phyloP scores from a whole-genome alignment of 345 rosid genomes.

The Schrenkiella parvula region DNA sequence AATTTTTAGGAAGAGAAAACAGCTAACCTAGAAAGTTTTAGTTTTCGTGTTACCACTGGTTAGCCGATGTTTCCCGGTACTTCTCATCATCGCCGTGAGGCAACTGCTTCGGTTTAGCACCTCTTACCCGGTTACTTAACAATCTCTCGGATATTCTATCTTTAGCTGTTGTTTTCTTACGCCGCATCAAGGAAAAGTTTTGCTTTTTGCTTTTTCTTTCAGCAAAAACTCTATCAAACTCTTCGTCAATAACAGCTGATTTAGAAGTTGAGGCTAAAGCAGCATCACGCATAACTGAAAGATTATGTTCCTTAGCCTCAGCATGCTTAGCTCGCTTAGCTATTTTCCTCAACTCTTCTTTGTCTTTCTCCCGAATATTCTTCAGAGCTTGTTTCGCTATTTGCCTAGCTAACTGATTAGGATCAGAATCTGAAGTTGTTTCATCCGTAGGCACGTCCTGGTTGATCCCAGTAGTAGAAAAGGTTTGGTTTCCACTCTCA shows the following conservation, averaged over 20 bases:
- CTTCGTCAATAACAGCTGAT: conserved; percentile 49
- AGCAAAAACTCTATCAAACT: conserved; percentile 29
- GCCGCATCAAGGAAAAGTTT: conserved; percentile 59
- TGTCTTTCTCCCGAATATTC: conserved; percentile 59
- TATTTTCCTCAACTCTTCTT: conserved; percentile 47
- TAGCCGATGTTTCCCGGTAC: conserved; percentile 69
- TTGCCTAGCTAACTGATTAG: conserved; percentile 42
- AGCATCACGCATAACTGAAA: conserved; percentile 67
- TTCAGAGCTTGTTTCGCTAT: conserved; percentile 75
- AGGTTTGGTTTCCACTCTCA: conserved; percentile 20
- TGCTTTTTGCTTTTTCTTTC: conserved; percentile 47
- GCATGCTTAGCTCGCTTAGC: conserved; percentile 83
- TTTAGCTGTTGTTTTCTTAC: conserved; percentile 57
- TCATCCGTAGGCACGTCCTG: conserved; percentile 32
- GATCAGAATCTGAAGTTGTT: conserved; percentile 32
- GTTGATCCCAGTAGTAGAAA: conserved; percentile 15
- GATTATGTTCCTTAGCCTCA: conserved; percentile 71
- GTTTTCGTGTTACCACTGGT: conserved; percentile 58
- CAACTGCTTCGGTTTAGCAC: conserved; percentile 47
- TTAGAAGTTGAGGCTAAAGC: conserved; percentile 74
- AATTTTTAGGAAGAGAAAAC: background rate
- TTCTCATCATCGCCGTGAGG: conserved; percentile 52
- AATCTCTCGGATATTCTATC: conserved; percentile 61
- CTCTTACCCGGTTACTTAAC: conserved; percentile 44
- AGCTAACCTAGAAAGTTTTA: background rate